Evolutionary conservation across 2,329 filamentous ascomycete genomes (phyloP), one percentile per base, ranked within the genome.

Genomic region (Colletotrichum lentis): DNA sequence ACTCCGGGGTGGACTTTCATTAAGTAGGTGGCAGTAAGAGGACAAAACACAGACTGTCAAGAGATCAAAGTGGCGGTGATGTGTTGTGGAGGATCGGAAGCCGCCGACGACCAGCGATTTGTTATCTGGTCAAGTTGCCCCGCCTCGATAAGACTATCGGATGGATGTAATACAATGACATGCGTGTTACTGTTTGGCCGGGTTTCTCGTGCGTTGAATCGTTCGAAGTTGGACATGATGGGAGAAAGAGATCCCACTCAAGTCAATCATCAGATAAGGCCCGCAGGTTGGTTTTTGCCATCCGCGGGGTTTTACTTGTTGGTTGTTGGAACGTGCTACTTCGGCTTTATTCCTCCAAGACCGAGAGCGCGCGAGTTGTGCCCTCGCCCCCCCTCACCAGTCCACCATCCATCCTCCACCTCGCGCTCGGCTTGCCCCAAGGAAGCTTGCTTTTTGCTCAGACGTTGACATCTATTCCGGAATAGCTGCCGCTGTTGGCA

Each of bases 31-130:
- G 31, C 7, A 35, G 31, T 35, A 10, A 10, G 3, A 10, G 31
- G 7, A 10, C 10, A 3, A 35, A 35, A 35, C 31, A 11, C 7
- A 7, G 8, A 10, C 31, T 22, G 14, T 31, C 10, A 24, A 27
- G 35, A 5, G 18, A 8, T 7, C 3, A 37, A 2, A 37, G 56
- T 58, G 54, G 46, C 16, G 41, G 46, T 7, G 8, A 35, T 35
- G 18, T 46, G 20, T 31, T 53, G 67, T 62, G 52, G 62, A 47
- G 5, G 52, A 43, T 22, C 67, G 67, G 67, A 69, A 58, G 46
- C 57, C 67, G 67, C 67, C 67, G 67, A 69, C 16, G 24, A 11
- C 57, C 67, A 54, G 41, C 56, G 43, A 22, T 27, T 55, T 49
- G 46, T 55, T 49, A 54, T 62, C 57, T 67, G 31, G 24, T 62